Percentiles rank a stretch among this genome's conserved stretches.
Evolutionary conservation across 495 filamentous ascomycete genomes (phyloP).

Genomic region (Xylaria scruposa): DNA sequence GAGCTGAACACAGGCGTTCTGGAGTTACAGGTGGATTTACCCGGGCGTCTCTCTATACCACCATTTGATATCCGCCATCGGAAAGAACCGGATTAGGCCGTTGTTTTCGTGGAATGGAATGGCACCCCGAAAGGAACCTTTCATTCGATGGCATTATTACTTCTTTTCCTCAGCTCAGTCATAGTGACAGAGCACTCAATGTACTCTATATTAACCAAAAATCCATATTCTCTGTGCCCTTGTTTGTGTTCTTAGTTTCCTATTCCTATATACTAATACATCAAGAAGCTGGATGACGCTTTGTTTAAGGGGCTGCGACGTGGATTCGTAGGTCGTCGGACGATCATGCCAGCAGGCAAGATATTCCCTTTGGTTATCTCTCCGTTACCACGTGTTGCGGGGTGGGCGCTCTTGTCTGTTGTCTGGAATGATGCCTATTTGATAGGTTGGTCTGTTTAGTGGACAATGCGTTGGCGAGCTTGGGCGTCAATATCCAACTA

Average conservation of each 20-base stretch:
- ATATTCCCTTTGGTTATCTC: not conserved
- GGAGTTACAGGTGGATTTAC: slow-evolving; percentile 22
- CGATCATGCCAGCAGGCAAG: slow-evolving; percentile 9
- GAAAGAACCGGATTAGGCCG: not conserved
- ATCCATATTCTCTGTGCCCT: not conserved
- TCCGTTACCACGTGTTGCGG: slow-evolving; percentile 16
- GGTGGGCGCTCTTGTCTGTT: not conserved
- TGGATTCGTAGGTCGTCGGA: slow-evolving; percentile 4
- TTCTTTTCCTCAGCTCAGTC: slow-evolving; percentile 20
- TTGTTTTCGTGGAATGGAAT: slow-evolving; percentile 2
- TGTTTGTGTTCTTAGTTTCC: not conserved
- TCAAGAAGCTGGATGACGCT: not conserved
- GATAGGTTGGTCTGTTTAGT: not conserved
- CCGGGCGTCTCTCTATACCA: slow-evolving; percentile 26
- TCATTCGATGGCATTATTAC: slow-evolving; percentile 16
- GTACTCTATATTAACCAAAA: not conserved
- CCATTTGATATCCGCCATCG: slow-evolving; percentile 19
- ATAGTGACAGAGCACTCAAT: slow-evolving; percentile 17
- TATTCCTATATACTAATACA: not conserved
- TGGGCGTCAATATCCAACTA: not conserved
- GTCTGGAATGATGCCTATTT: not conserved
- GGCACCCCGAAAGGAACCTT: not conserved
- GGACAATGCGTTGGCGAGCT: slow-evolving; percentile 4
- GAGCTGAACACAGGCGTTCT: slow-evolving; percentile 9
- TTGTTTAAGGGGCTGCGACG: not conserved